Evolutionary conservation across 2,329 filamentous ascomycete genomes (phyloP).

Genomic region (Apiospora arundinis): DNA sequence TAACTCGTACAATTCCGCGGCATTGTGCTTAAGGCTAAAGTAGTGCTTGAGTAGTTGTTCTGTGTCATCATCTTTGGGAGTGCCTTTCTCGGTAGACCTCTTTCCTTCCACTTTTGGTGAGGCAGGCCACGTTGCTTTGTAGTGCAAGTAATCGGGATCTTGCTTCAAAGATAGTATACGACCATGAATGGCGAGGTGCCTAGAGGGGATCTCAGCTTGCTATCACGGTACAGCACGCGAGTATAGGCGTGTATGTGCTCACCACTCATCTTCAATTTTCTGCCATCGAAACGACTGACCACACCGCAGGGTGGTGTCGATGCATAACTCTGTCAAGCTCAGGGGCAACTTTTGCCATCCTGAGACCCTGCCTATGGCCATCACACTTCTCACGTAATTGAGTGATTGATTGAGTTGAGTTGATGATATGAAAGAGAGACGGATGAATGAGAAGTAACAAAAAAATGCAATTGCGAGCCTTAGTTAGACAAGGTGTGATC

Average conservation of each 20-base stretch:
- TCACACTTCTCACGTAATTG: constrained; percentile 21
- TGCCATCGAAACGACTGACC: constrained; percentile 98
- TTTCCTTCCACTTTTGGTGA: constrained; percentile 38
- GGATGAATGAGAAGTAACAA: background rate
- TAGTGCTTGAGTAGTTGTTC: constrained; percentile 80
- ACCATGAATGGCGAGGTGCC: constrained; percentile 84
- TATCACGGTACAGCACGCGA: background rate
- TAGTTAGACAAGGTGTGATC: too few species aligned
- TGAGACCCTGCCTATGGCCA: constrained; percentile 57
- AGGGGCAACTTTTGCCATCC: constrained; percentile 91
- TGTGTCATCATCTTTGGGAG: constrained; percentile 70
- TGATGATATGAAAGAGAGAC: background rate
- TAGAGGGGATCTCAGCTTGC: constrained; percentile 38
- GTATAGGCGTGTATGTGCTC: constrained; percentile 28
- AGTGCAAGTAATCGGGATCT: constrained; percentile 79
- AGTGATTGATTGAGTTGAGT: background rate
- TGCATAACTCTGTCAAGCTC: constrained; percentile 83
- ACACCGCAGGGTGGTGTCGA: constrained; percentile 92
- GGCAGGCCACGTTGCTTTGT: constrained; percentile 68
- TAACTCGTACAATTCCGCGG: constrained; percentile 78
- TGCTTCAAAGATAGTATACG: constrained; percentile 86
- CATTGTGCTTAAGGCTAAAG: constrained; percentile 82
- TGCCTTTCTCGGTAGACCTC: constrained; percentile 20
- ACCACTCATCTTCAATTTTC: constrained; percentile 86
- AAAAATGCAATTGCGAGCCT: background rate